Evolutionary conservation across 192 early-diverging fungal genomes (phyloP).

Genomic region (Haplosporangium gracile): DNA sequence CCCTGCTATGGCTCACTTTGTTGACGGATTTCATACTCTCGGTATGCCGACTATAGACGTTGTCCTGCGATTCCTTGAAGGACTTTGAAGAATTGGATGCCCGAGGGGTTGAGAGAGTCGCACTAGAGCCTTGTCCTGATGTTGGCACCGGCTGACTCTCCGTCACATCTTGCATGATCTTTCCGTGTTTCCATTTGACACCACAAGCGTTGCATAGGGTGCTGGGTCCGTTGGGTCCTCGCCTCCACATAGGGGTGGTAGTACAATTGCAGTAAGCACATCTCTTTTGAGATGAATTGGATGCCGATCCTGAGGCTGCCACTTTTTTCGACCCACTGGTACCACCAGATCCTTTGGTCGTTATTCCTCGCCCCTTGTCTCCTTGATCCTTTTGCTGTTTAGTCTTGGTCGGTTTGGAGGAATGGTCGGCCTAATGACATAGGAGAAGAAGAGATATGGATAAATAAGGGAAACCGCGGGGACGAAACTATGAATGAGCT

Average conservation of each 20-base stretch:
- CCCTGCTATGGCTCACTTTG: not conserved
- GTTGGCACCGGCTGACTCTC: conserved; percentile 11
- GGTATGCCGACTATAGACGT: not conserved
- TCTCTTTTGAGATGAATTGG: conserved; percentile 50
- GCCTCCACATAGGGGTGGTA: conserved; percentile 84
- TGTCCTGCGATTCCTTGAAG: conserved; percentile 6
- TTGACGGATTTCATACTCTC: not conserved
- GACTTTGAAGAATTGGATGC: conserved; percentile 2
- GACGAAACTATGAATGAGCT: not conserved
- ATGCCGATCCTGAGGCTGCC: conserved; percentile 10
- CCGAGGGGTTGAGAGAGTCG: conserved; percentile 10
- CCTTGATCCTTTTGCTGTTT: conserved; percentile 21
- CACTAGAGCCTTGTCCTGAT: not conserved
- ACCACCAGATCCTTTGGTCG: not conserved
- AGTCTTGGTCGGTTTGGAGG: conserved; percentile 7
- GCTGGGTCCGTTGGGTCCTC: conserved; percentile 72
- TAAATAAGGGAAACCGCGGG: not conserved
- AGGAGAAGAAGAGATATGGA: not conserved
- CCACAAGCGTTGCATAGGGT: conserved; percentile 87
- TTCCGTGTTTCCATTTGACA: conserved; percentile 88
- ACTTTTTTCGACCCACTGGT: conserved; percentile 6
- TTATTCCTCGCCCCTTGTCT: conserved; percentile 9
- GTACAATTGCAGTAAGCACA: conserved; percentile 76
- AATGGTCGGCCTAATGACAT: not conserved
- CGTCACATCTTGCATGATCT: conserved; percentile 65